A percentile compares a stretch with the other conserved stretches of the same genome.
Evolutionary conservation across 169 alveolate genomes (phyloP).

Genomic region (Perkinsus chesapeaki): DNA sequence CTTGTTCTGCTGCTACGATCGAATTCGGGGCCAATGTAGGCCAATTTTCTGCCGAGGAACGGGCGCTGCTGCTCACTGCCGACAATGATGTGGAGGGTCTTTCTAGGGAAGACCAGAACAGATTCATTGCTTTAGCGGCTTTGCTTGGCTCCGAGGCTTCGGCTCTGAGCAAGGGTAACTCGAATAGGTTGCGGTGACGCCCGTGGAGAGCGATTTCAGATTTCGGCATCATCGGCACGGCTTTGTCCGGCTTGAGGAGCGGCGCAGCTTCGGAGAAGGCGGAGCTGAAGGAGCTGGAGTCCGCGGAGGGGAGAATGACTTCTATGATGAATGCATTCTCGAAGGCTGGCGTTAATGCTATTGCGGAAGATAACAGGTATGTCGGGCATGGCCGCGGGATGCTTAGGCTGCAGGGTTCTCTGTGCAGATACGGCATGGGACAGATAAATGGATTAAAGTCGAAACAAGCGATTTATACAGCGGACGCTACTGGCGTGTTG

Average conservation of each 20-base stretch:
- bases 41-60: not conserved
- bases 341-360: not conserved
- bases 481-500: not conserved
- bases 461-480: not conserved
- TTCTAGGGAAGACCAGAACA: not conserved
- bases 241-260: not conserved
- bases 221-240: not conserved
- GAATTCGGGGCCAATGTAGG: not conserved
- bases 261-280: not conserved
- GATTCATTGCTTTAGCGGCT: not conserved
- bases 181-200: not conserved
- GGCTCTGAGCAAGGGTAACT: not conserved
- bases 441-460: not conserved
- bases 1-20: not conserved
- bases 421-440: not conserved
- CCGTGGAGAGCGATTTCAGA: not conserved
- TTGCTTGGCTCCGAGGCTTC: not conserved
- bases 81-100: not conserved
- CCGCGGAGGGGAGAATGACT: not conserved
- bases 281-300: not conserved
- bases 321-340: not conserved
- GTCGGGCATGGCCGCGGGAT: not conserved
- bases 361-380: not conserved
- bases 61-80: not conserved
- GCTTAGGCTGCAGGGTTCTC: not conserved